phyloP scores from a whole-genome alignment of 805 yeast species.

The Yamadazyma philogaea region DNA sequence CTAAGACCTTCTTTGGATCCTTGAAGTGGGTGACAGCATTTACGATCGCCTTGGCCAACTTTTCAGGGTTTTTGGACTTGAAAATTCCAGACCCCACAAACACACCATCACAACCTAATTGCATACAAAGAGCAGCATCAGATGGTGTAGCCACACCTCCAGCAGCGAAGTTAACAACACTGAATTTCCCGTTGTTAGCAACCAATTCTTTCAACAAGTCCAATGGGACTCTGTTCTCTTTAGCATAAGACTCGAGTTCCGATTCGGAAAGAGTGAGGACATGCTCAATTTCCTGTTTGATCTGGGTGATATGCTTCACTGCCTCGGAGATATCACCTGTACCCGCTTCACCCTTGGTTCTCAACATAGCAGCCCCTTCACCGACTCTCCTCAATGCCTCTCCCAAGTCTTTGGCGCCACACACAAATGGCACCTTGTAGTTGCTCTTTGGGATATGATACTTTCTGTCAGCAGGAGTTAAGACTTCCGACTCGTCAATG shows the following conservation, averaged over 20 bases:
- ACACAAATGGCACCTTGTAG: conserved; percentile 74
- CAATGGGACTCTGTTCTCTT: conserved; percentile 56
- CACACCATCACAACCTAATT: conserved; percentile 34
- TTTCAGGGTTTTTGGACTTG: conserved; percentile 68
- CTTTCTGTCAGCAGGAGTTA: conserved; percentile 74
- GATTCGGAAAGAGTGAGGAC: conserved; percentile 41
- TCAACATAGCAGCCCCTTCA: conserved; percentile 85
- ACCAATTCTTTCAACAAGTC: conserved; percentile 50
- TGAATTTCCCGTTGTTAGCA: conserved; percentile 56
- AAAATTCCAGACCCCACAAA: conserved; percentile 63
- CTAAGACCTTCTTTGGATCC: conserved; percentile 58
- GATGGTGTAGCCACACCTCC: conserved; percentile 89
- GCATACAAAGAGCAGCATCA: conserved; percentile 78
- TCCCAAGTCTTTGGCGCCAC: conserved; percentile 80
- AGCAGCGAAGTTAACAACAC: conserved; percentile 84
- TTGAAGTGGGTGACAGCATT: conserved; percentile 71
- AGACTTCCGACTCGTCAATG: conserved; percentile 81
- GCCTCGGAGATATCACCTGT: conserved; percentile 86
- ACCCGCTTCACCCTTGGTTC: conserved; percentile 88
- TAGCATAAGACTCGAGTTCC: conserved; percentile 51
- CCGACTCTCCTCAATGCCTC: conserved; percentile 75
- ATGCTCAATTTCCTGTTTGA: conserved; percentile 52
- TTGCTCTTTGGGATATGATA: conserved; percentile 59
- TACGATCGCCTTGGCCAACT: conserved; percentile 74
- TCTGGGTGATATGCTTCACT: conserved; percentile 65